These are phyloP conservation scores for Achaetomium macrosporum DNA, from an alignment of 2,329 filamentous ascomycete species.

Conservation along the genomic window DNA sequence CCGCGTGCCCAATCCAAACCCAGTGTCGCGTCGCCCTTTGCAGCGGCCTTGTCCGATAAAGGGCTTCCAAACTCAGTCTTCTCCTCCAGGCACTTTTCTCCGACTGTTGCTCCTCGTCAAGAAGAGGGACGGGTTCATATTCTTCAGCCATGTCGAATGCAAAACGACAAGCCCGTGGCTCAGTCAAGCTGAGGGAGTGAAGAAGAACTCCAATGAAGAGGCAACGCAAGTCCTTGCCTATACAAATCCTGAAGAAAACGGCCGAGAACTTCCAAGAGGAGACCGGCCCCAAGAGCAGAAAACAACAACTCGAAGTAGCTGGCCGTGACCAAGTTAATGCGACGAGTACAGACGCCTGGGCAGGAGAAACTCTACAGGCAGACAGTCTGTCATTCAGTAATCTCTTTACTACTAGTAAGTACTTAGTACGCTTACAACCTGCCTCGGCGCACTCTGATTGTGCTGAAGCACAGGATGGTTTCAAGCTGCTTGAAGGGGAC, in stretches of 20 bases:
- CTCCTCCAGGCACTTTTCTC: neutral
- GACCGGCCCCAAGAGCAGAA: no score
- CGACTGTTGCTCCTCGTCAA: constrained; percentile 2
- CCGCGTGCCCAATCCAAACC: constrained; percentile 4
- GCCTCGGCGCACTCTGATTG: neutral
- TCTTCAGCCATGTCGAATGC: neutral
- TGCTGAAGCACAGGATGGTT: neutral
- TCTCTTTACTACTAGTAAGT: neutral
- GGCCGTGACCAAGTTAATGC: no score
- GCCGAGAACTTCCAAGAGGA: no score
- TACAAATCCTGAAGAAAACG: no score
- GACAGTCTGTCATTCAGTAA: no score
- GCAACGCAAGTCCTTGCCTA: no score
- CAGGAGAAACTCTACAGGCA: no score
- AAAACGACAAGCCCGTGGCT: neutral
- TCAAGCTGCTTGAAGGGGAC: neutral
- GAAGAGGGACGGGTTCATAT: constrained; percentile 2
- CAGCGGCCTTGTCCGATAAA: neutral
- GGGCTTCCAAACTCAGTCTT: neutral
- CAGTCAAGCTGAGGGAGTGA: no score
- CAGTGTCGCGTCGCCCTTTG: neutral
- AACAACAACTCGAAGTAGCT: no score
- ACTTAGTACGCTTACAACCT: no score
- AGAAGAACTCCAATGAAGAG: no score
- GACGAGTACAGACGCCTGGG: no score